These are phyloP conservation scores for Testicularia cyperi DNA, from an alignment of 1,284 basidiomycete species.

Conservation along the genomic window DNA sequence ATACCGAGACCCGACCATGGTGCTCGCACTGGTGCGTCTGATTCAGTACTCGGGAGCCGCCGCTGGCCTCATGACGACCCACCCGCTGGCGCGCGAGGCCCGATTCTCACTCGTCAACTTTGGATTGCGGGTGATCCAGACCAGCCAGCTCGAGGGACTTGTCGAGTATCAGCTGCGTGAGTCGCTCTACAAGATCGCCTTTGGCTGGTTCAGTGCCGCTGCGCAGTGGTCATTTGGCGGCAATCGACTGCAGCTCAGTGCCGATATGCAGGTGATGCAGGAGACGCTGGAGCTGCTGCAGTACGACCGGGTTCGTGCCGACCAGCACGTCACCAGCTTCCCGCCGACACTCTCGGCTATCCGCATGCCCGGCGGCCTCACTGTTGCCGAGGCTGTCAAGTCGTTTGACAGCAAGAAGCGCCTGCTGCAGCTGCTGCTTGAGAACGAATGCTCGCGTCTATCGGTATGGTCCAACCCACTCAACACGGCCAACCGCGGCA, in stretches of 20 bases:
- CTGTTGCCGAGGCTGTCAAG: constrained; percentile 32
- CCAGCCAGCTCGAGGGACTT: constrained; percentile 79
- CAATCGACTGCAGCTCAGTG: constrained; percentile 81
- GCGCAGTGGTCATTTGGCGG: constrained; percentile 85
- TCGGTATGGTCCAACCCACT: constrained; percentile 88
- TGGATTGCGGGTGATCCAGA: constrained; percentile 87
- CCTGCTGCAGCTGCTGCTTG: constrained; percentile 73
- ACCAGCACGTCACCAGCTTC: constrained; percentile 44
- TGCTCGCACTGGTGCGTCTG: constrained; percentile 79
- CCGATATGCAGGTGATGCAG: constrained; percentile 81
- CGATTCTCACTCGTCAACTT: constrained; percentile 87
- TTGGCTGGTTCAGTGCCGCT: constrained; percentile 76
- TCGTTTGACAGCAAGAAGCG: constrained; percentile 32
- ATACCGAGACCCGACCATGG: constrained; percentile 80
- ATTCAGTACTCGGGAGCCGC: constrained; percentile 67
- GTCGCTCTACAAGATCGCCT: constrained; percentile 75
- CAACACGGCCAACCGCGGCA: constrained; percentile 69
- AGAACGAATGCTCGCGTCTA: constrained; percentile 84
- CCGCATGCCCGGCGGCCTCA: constrained; percentile 36
- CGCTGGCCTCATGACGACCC: constrained; percentile 69
- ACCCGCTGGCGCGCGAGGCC: constrained; percentile 84
- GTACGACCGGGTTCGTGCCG: constrained; percentile 70
- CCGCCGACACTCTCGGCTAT: constrained; percentile 31
- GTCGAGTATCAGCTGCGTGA: constrained; percentile 79
- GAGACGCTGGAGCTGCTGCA: constrained; percentile 80